Conservation (phyloP, 140 eudicot genomes). For the Artemisia princeps region DNA sequence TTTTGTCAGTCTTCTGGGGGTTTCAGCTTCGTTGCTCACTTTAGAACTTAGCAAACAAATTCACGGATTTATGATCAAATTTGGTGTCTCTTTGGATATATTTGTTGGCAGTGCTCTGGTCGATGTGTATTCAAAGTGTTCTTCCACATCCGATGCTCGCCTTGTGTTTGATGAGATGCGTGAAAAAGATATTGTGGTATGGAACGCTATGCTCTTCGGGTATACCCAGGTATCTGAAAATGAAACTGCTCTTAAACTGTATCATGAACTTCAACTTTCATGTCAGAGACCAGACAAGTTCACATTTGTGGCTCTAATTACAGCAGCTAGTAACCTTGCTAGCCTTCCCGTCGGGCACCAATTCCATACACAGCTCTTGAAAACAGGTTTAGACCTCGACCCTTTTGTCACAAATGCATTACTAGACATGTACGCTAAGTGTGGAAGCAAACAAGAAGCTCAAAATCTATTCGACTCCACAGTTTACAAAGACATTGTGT, state of each 20-base stretch:
- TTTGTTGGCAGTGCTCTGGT: constrained; percentile 59
- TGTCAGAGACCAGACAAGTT: constrained; percentile 38
- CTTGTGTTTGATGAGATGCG: constrained; percentile 50
- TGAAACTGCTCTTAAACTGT: constrained; percentile 48
- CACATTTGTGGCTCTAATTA: constrained; percentile 57
- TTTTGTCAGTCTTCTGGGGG: constrained; percentile 66
- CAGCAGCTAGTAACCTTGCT: constrained; percentile 58
- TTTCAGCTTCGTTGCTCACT: constrained; percentile 45
- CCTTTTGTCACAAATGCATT: constrained; percentile 62
- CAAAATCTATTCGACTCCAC: constrained; percentile 39
- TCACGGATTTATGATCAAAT: constrained; percentile 50
- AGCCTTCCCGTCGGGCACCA: constrained; percentile 53
- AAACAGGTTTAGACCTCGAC: constrained; percentile 40
- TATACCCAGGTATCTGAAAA: constrained; percentile 46
- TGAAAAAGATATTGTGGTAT: constrained; percentile 65
- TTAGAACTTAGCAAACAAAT: constrained; percentile 58
- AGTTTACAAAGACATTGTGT: constrained; percentile 42
- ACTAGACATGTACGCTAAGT: constrained; percentile 70
- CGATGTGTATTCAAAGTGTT: constrained; percentile 66
- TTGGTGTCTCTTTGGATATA: constrained; percentile 33
- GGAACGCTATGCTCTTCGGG: constrained; percentile 79
- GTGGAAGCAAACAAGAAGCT: constrained; percentile 58
- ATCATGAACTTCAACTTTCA: constrained; percentile 38
- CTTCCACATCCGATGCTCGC: constrained; percentile 42
- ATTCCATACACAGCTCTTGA: constrained; percentile 47